phyloP scores from a whole-genome alignment of 2,329 filamentous ascomycete species.

The Apiospora pterosperma region DNA sequence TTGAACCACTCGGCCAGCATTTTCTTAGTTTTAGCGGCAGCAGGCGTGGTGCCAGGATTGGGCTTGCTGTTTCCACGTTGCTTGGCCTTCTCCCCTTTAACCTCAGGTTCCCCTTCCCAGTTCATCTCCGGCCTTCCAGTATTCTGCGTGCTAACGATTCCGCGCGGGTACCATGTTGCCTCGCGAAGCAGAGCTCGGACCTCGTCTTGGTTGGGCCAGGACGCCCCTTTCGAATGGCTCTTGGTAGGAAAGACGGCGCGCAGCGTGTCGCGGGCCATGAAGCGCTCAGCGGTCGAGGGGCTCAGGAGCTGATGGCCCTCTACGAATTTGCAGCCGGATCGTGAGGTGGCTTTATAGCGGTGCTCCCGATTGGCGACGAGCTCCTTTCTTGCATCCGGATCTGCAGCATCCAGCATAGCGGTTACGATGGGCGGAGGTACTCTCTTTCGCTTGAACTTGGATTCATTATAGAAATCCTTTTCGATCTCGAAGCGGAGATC shows the following conservation, averaged over 20 bases:
- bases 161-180: not conserved
- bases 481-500: not conserved
- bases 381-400: not conserved
- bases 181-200: not conserved
- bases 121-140: not conserved
- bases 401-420: not conserved
- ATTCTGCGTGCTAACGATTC: not conserved
- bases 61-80: not conserved
- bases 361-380: not conserved
- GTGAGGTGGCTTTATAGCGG: conserved; percentile 8
- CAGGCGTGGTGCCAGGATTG: not conserved
- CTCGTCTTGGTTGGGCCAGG: not conserved
- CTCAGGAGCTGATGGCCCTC: conserved; percentile 14
- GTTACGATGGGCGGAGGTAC: not conserved
- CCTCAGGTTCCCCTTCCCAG: not conserved
- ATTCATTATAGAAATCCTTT: not conserved
- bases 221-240: not conserved
- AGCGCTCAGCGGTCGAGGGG: conserved; percentile 14
- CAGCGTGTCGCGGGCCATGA: conserved; percentile 14
- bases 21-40: not conserved
- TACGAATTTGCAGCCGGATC: conserved; percentile 10
- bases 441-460: not conserved
- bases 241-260: not conserved
- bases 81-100: not conserved
- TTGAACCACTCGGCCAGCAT: not conserved